Conservation (phyloP, 345 rosid species). For the Nasturtium officinale region DNA sequence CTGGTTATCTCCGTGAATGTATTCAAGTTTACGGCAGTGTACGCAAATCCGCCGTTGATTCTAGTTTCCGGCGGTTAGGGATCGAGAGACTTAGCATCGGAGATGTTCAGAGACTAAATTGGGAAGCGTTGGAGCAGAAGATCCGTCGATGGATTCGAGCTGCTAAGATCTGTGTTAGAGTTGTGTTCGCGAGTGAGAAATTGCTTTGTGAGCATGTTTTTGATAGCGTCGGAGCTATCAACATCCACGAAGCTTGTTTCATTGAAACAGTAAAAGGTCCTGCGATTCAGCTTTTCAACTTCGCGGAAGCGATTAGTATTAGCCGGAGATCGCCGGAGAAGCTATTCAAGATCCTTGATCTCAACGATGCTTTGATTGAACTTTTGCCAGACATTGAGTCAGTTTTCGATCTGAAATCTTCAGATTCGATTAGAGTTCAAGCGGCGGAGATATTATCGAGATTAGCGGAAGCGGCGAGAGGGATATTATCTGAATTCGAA, state of each 20-base stretch:
- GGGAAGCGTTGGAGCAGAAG: slow-evolving; percentile 83
- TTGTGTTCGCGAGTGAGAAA: slow-evolving; percentile 86
- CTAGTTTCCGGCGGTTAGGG: slow-evolving; percentile 66
- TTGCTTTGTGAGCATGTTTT: slow-evolving; percentile 82
- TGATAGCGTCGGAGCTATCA: slow-evolving; percentile 59
- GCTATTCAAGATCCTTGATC: slow-evolving; percentile 86
- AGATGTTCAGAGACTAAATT: slow-evolving; percentile 84
- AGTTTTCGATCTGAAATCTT: slow-evolving; percentile 74
- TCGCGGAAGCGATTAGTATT: slow-evolving; percentile 92
- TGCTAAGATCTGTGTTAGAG: slow-evolving; percentile 72
- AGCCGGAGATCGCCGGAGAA: slow-evolving; percentile 93
- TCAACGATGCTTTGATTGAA: slow-evolving; percentile 79
- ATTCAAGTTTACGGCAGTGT: slow-evolving; percentile 91
- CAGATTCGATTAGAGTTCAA: slow-evolving; percentile 77
- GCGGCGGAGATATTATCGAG: slow-evolving; percentile 93
- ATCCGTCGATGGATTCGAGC: slow-evolving; percentile 92
- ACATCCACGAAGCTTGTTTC: slow-evolving; percentile 85
- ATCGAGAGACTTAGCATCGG: slow-evolving; percentile 92
- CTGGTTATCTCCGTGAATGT: slow-evolving; percentile 83
- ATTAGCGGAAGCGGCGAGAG: slow-evolving; percentile 89
- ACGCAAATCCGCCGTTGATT: slow-evolving; percentile 81
- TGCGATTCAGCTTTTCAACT: slow-evolving; percentile 84
- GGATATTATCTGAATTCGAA: slow-evolving; percentile 90
- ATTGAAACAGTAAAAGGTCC: slow-evolving; percentile 95
- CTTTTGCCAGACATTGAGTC: slow-evolving; percentile 79